Conservation (phyloP, 306 rosid genomes). For the Trifolium dubium region DNA sequence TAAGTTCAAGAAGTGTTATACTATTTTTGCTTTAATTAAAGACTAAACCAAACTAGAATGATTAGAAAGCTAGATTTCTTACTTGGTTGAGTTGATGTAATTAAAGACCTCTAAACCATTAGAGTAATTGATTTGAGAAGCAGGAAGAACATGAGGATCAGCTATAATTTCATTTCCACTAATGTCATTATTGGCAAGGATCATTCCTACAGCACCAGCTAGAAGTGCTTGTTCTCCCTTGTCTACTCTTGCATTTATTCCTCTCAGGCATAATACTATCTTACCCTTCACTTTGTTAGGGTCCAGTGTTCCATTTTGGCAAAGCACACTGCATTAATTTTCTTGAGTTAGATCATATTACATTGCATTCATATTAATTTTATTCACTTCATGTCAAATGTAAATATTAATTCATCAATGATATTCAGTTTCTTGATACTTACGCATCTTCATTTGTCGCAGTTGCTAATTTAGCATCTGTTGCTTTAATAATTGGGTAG, state of each 20-base stretch:
- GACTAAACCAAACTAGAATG: neutral
- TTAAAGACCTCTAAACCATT: constrained; percentile 53
- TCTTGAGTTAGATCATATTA: neutral
- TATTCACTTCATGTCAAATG: neutral
- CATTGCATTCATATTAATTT: constrained; percentile 8
- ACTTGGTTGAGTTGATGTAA: constrained; percentile 74
- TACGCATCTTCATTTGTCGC: constrained; percentile 71
- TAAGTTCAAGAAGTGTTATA: neutral
- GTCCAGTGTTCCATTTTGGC: constrained; percentile 81
- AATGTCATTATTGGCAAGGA: constrained; percentile 69
- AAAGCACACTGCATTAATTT: constrained; percentile 59
- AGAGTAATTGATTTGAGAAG: constrained; percentile 69
- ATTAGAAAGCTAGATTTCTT: constrained; percentile 41
- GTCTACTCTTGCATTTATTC: constrained; percentile 81
- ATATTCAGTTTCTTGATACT: constrained; percentile 43
- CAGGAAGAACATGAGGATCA: constrained; percentile 94
- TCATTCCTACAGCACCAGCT: constrained; percentile 89
- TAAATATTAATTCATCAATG: neutral
- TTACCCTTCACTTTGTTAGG: constrained; percentile 82
- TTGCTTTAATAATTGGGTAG: constrained; percentile 65
- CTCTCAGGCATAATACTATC: constrained; percentile 81
- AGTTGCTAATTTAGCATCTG: constrained; percentile 60
- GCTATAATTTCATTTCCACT: constrained; percentile 75
- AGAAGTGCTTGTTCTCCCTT: constrained; percentile 79
- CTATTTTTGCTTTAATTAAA: neutral